Evolutionary conservation across 2,329 filamentous ascomycete species (phyloP).

Genomic region (Pseudogymnoascus sp.): DNA sequence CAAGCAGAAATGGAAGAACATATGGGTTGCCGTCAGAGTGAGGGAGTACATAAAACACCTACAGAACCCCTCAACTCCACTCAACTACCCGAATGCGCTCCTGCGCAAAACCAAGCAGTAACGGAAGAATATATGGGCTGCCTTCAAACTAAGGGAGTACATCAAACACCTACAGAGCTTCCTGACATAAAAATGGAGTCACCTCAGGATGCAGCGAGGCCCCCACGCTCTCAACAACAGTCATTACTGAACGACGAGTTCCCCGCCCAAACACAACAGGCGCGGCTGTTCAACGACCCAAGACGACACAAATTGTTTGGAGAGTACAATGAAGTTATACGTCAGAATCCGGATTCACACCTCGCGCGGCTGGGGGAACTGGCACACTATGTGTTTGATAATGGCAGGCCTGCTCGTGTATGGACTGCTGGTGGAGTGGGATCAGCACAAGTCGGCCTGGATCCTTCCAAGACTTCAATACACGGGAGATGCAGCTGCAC

Average conservation of each 20-base stretch:
- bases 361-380: neutral
- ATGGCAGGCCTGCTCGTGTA: constrained; percentile 11
- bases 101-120: too few species aligned
- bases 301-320: constrained; percentile 5
- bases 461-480: neutral
- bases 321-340: neutral
- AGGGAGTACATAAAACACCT: neutral
- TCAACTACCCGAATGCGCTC: too few species aligned
- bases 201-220: neutral
- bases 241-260: neutral
- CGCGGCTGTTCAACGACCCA: constrained; percentile 4
- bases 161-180: neutral
- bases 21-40: neutral
- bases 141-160: neutral
- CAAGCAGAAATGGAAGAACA: neutral
- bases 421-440: constrained; percentile 12
- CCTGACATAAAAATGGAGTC: neutral
- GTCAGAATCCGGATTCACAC: constrained; percentile 4
- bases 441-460: neutral
- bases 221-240: neutral
- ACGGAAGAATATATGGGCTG: neutral
- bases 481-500: constrained; percentile 1
- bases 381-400: constrained; percentile 2
- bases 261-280: neutral
- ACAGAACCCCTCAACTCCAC: neutral